Conservation (phyloP, 345 rosid species). For the Theobroma cacao region DNA sequence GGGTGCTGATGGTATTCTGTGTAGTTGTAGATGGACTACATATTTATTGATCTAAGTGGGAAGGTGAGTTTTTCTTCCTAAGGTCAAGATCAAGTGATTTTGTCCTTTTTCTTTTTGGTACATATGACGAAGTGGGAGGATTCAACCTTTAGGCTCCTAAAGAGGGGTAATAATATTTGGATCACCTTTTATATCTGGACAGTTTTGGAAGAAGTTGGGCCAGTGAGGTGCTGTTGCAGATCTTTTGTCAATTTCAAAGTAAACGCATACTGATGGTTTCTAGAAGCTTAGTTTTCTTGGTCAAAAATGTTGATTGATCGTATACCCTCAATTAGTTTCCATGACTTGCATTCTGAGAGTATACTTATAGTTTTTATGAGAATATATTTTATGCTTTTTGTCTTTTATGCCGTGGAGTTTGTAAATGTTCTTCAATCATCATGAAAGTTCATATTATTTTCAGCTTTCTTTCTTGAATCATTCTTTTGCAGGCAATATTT, state of each 20-base stretch:
- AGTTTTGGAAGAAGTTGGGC: not conserved
- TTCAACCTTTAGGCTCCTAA: not conserved
- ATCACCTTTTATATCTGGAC: not conserved
- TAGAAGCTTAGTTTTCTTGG: not conserved
- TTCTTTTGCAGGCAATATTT: constrained; percentile 31
- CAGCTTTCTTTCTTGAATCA: constrained; percentile 3
- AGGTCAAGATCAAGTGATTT: not conserved
- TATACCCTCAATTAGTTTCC: not conserved
- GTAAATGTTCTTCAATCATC: not conserved
- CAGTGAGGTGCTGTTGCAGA: not conserved
- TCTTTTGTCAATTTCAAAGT: not conserved
- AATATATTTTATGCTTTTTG: not conserved
- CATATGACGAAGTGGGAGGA: not conserved
- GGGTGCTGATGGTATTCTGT: not conserved
- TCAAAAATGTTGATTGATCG: not conserved
- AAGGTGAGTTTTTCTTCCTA: not conserved
- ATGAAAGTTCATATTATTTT: not conserved
- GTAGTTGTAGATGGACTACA: not conserved
- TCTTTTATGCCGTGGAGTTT: not conserved
- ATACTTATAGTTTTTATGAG: not conserved
- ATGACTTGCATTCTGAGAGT: not conserved
- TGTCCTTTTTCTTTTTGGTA: not conserved
- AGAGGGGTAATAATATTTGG: not conserved
- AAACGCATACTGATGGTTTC: not conserved
- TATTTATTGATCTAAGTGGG: not conserved